These are phyloP conservation scores for Pythium monospermum DNA, from an alignment of 352 stramenopile genomes.

Conservation along the genomic window DNA sequence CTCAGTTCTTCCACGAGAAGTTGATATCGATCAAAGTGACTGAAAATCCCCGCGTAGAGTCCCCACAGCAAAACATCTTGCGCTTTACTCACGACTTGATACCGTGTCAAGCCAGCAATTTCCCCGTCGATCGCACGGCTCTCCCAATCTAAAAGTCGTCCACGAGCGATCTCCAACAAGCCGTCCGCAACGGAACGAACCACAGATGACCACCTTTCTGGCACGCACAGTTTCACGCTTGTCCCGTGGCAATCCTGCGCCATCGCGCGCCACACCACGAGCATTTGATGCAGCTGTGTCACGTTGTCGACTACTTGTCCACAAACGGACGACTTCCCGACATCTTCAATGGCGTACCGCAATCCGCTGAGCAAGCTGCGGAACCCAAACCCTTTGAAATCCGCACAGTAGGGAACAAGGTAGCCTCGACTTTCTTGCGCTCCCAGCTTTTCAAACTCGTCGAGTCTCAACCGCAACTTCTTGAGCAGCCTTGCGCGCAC, in stretches of 20 bases:
- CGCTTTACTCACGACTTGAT: not conserved
- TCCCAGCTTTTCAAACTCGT: not conserved
- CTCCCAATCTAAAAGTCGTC: not conserved
- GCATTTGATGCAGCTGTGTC: too few relatives aligned
- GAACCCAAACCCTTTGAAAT: not conserved
- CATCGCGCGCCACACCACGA: not conserved
- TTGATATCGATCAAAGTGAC: constrained; percentile 4
- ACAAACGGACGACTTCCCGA: too few relatives aligned
- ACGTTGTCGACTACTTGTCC: too few relatives aligned
- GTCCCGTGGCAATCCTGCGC: not conserved
- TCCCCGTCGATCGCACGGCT: not conserved
- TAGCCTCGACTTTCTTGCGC: not conserved
- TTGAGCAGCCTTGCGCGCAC: not conserved
- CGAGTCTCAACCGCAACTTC: not conserved
- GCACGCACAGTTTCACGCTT: not conserved
- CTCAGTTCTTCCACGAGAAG: constrained; percentile 7
- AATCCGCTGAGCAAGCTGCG: not conserved
- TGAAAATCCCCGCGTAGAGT: constrained; percentile 15
- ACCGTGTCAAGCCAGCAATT: not conserved
- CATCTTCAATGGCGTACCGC: not conserved
- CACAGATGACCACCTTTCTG: not conserved
- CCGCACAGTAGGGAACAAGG: not conserved
- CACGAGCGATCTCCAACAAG: constrained; percentile 7
- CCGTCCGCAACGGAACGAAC: not conserved
- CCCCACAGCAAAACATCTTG: constrained; percentile 22